Conservation (phyloP, 441 rosid species). For the Erodium trifolium region DNA sequence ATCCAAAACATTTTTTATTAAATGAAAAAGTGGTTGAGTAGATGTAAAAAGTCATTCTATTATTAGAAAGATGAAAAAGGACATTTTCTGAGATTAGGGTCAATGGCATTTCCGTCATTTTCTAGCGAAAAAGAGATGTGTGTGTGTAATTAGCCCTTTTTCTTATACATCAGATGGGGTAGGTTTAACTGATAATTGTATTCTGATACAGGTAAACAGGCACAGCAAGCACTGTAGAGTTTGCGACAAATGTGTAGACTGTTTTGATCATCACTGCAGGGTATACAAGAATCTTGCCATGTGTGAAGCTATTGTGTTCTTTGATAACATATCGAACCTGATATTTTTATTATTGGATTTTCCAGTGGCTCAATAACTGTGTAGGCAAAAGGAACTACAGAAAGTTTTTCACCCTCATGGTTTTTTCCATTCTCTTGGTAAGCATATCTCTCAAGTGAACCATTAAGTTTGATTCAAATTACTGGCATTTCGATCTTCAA, state of each 20-base stretch:
- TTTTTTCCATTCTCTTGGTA: slow-evolving; percentile 63
- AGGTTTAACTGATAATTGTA: background rate
- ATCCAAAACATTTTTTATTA: too few species aligned
- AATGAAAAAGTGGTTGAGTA: too few species aligned
- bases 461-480: background rate
- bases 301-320: background rate
- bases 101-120: too few species aligned
- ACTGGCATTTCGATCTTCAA: background rate
- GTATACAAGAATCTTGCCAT: slow-evolving; percentile 18
- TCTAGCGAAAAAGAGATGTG: too few species aligned
- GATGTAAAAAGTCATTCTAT: too few species aligned
- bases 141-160: too few species aligned
- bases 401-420: slow-evolving; percentile 88
- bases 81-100: too few species aligned
- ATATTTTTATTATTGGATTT: slow-evolving; percentile 11
- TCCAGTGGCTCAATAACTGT: slow-evolving; percentile 97
- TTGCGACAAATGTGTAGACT: slow-evolving; percentile 92
- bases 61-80: too few species aligned
- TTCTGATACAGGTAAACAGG: slow-evolving; percentile 64
- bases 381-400: slow-evolving; percentile 79
- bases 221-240: slow-evolving; percentile 98
- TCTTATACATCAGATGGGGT: background rate
- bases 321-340: slow-evolving; percentile 14
- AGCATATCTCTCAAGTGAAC: background rate
- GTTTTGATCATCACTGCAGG: slow-evolving; percentile 98